Evolutionary conservation across 257 asterid genomes (phyloP).

Genomic region (Linderniella brevidens): DNA sequence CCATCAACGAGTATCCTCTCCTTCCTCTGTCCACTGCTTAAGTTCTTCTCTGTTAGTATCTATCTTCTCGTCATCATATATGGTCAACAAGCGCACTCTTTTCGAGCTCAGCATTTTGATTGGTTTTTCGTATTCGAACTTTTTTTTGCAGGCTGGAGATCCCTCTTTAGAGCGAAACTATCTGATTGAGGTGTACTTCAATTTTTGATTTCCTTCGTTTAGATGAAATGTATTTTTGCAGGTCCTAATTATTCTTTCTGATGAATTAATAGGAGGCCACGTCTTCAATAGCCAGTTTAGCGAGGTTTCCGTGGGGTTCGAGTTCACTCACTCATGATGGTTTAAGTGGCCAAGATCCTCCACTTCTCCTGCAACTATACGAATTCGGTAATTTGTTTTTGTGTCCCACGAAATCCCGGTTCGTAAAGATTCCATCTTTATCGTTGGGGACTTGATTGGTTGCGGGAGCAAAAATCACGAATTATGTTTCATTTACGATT

Average conservation of each 20-base stretch:
- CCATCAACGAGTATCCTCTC: conserved; percentile 51
- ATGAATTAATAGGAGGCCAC: conserved; percentile 31
- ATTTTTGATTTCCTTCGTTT: neutral
- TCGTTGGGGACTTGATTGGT: too few relatives aligned
- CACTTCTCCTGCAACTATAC: conserved; percentile 36
- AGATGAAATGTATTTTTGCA: neutral
- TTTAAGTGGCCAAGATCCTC: conserved; percentile 20
- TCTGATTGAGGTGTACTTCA: conserved; percentile 35
- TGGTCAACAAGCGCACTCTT: conserved; percentile 4
- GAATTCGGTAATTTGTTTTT: conserved; percentile 39
- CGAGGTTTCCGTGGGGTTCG: conserved; percentile 73
- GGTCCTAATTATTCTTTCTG: conserved; percentile 1
- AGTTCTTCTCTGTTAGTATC: conserved; percentile 50
- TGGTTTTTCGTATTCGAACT: too few relatives aligned
- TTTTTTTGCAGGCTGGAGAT: conserved; percentile 64
- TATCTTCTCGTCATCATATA: neutral
- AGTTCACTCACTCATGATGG: conserved; percentile 22
- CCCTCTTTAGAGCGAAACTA: conserved; percentile 55
- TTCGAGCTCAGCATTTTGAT: neutral
- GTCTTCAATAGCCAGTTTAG: conserved; percentile 43
- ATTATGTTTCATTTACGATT: neutral
- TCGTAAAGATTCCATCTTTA: neutral
- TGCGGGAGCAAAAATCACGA: too few relatives aligned
- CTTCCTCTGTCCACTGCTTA: conserved; percentile 70
- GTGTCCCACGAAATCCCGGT: neutral